Conservation (phyloP, 2,329 filamentous ascomycete genomes). For the Penicillium italicum region DNA sequence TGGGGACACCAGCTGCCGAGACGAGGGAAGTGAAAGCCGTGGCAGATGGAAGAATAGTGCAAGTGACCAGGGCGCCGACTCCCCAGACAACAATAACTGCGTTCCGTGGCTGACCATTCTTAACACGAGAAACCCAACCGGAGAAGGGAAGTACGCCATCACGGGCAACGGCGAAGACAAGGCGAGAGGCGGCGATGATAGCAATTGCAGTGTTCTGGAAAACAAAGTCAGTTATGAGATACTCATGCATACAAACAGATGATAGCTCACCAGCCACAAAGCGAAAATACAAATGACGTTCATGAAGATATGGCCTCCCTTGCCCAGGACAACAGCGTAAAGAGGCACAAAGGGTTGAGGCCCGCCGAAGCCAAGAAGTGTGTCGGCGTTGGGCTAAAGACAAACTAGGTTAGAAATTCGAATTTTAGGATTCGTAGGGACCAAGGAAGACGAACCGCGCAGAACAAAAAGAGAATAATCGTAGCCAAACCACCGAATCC, state of each 20-base stretch:
- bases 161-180: constrained; percentile 60
- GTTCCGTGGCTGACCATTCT: constrained; percentile 57
- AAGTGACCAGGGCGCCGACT: constrained; percentile 54
- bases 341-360: constrained; percentile 59
- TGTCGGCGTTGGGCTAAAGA: constrained; percentile 50
- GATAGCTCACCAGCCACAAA: constrained; percentile 21
- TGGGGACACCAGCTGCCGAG: constrained; percentile 52
- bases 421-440: too few species aligned
- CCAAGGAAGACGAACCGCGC: constrained; percentile 32
- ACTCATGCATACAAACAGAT: not conserved
- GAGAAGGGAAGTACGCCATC: constrained; percentile 60
- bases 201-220: constrained; percentile 56
- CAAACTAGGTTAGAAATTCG: constrained; percentile 3
- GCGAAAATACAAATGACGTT: constrained; percentile 48
- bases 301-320: constrained; percentile 59
- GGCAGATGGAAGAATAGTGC: constrained; percentile 56
- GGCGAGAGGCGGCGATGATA: constrained; percentile 57
- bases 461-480: constrained; percentile 60
- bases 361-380: constrained; percentile 52
- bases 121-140: constrained; percentile 54
- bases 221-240: not conserved
- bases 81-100: constrained; percentile 58
- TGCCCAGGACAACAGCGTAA: constrained; percentile 55
- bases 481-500: constrained; percentile 54
- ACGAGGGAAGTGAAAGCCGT: constrained; percentile 55